Conservation (phyloP, 805 yeast species). For the Candida methanosorbosa region DNA sequence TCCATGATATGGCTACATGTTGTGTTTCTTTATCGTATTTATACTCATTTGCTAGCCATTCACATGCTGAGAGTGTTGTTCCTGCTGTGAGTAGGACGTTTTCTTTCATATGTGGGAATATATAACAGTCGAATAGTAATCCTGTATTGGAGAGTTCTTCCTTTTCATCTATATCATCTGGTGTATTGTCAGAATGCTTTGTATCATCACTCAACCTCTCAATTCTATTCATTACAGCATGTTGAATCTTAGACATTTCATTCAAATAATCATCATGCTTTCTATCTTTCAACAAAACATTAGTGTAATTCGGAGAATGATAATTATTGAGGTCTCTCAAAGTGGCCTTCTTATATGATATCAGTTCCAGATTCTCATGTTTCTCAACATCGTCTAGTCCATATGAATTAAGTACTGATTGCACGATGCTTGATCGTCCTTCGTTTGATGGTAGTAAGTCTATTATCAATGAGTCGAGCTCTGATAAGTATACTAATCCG, state of each 20-base stretch:
- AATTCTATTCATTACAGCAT: too few species aligned
- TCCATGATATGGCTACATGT: constrained; percentile 55
- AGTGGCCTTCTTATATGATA: constrained; percentile 18
- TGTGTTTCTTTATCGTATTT: constrained; percentile 8
- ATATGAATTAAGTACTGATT: constrained; percentile 32
- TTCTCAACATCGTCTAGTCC: constrained; percentile 17
- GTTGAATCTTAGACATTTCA: constrained; percentile 7
- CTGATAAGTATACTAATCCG: constrained; percentile 6
- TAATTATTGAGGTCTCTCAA: constrained; percentile 34
- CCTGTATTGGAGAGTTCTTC: constrained; percentile 28
- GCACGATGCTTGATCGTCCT: constrained; percentile 39
- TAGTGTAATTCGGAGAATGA: constrained; percentile 39
- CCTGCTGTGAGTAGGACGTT: constrained; percentile 47
- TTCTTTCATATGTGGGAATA: constrained; percentile 42
- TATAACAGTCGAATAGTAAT: constrained; percentile 53
- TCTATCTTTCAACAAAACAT: constrained; percentile 26
- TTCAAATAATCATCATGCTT: constrained; percentile 11
- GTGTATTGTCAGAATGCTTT: too few species aligned
- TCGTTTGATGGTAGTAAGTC: constrained; percentile 46
- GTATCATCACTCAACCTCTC: too few species aligned
- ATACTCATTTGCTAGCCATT: constrained; percentile 17
- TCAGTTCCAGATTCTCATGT: constrained; percentile 16
- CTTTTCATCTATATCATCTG: constrained; percentile 5
- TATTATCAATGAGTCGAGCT: constrained; percentile 7
- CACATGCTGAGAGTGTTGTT: constrained; percentile 44